Conservation (phyloP, 495 filamentous ascomycete species). For the Entonaema liquescens region DNA sequence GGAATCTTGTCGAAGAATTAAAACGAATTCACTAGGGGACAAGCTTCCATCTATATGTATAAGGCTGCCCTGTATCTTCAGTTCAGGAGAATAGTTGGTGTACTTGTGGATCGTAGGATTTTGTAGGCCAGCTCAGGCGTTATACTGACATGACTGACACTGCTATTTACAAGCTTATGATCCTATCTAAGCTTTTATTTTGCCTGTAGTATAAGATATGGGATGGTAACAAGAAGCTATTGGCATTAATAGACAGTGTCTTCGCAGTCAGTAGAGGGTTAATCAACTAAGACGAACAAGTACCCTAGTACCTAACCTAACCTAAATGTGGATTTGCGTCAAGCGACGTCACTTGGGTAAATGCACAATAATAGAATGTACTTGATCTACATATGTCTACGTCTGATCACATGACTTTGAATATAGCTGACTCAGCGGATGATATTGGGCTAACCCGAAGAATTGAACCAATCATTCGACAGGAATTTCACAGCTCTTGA, state of each 20-base stretch:
- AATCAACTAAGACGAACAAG: too few relatives aligned
- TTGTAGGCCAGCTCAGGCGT: background rate
- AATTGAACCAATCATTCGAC: conserved; percentile 34
- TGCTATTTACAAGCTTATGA: background rate
- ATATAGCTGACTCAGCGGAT: conserved; percentile 10
- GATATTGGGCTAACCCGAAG: background rate
- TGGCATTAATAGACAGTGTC: too few relatives aligned
- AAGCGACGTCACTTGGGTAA: background rate
- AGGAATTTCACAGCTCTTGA: conserved; percentile 42
- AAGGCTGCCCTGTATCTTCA: background rate
- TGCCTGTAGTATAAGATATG: background rate
- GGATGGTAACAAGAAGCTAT: background rate
- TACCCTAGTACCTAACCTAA: too few relatives aligned
- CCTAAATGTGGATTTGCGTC: too few relatives aligned
- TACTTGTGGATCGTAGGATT: background rate
- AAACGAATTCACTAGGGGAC: conserved; percentile 69
- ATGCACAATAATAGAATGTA: background rate
- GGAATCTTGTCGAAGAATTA: conserved; percentile 75
- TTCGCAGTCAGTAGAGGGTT: too few relatives aligned
- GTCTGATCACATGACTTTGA: conserved; percentile 23
- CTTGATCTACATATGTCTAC: background rate
- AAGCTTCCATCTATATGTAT: background rate
- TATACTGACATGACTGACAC: background rate
- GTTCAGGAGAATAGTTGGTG: background rate
- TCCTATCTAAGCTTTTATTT: background rate